These are phyloP conservation scores for Linanthus parryae DNA, from an alignment of 148 eudicot genomes.

Conservation along the genomic window DNA sequence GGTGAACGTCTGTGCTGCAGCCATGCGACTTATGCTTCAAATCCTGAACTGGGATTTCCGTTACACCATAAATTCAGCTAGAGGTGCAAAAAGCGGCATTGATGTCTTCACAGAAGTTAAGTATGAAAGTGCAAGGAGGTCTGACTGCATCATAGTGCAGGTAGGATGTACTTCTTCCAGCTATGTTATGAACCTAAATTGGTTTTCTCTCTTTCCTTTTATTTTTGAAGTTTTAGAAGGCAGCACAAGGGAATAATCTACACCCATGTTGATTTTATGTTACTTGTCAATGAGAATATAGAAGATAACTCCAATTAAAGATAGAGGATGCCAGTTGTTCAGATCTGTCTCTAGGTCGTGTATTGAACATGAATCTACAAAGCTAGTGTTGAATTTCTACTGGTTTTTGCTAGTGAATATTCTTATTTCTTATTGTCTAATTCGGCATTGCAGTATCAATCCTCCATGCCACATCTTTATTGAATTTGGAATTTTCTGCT, in stretches of 20 bases:
- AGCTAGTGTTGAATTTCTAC: neutral
- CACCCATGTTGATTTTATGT: too few species aligned
- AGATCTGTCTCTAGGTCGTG: neutral
- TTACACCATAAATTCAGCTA: slow-evolving; percentile 26
- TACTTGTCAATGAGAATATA: too few species aligned
- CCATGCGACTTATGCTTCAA: slow-evolving; percentile 88
- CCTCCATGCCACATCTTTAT: too few species aligned
- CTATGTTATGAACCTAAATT: neutral
- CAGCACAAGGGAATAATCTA: too few species aligned
- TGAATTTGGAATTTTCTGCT: slow-evolving; percentile 1
- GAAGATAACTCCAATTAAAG: too few species aligned
- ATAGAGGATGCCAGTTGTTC: slow-evolving; percentile 4
- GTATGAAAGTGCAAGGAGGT: slow-evolving; percentile 40
- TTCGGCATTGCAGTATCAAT: too few species aligned
- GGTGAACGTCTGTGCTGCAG: slow-evolving; percentile 72
- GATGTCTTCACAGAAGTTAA: slow-evolving; percentile 52
- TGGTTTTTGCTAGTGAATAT: neutral
- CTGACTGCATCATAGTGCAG: slow-evolving; percentile 71
- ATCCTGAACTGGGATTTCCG: slow-evolving; percentile 88
- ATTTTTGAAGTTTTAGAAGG: too few species aligned
- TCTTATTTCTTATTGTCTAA: slow-evolving; percentile 9
- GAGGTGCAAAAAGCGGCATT: slow-evolving; percentile 35
- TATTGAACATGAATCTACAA: slow-evolving; percentile 1
- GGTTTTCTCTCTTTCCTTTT: too few species aligned
- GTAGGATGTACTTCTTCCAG: slow-evolving; percentile 25